Base-by-base conservation (phyloP, 163 green algal genomes). In the Trebouxia gelatinosa region DNA sequence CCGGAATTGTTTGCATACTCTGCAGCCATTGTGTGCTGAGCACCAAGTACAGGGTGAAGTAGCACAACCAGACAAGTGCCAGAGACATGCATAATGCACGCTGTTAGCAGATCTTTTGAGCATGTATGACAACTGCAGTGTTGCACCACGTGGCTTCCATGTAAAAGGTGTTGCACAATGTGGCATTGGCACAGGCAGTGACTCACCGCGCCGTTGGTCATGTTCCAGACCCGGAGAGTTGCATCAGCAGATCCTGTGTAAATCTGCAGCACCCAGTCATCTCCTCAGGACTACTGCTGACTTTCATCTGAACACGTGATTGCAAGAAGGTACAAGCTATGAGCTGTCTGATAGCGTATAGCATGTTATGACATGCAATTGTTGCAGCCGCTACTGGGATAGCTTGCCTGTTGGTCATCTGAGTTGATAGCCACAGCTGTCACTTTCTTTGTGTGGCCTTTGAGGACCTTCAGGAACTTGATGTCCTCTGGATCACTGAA, bases 171-270 rank as follows among this genome's bases (percentile, higher is more conserved):
- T n/a, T n/a, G n/a, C n/a, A n/a, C n/a, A n/a, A n/a, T n/a, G n/a
- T n/a, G n/a, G n/a, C n/a, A n/a, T n/a, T n/a, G n/a, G n/a, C n/a
- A n/a, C n/a, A n/a, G n/a, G n/a, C n/a, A n/a, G n/a, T n/a, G n/a
- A n/a, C n/a, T n/a, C n/a, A n/a, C n/a, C n/a, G n/a, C n/a, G 6
- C 84, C 90, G 5, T 75, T 90, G 4, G 57, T 71, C 59, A 80
- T 85, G 75, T 83, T 87, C 89, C 90, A 95, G 16, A 90, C 80
- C 19, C 89, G 81, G 13, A 94, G 79, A 0, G 84, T 91, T 40
- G 83, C 82, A 74, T 95, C 91, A 54, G 90, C 75, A 6, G 84
- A 89, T 29, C 89, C 91, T 17, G 88, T 94, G 84, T 94, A 95
- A 23, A 95, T 81, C 84, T 93, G 89, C 71, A 68, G 37, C 35